A percentile compares a stretch with the other conserved stretches of the same genome.
Conservation (phyloP, 1,284 basidiomycete species). For the Pseudomicrostroma phylloplanum region DNA sequence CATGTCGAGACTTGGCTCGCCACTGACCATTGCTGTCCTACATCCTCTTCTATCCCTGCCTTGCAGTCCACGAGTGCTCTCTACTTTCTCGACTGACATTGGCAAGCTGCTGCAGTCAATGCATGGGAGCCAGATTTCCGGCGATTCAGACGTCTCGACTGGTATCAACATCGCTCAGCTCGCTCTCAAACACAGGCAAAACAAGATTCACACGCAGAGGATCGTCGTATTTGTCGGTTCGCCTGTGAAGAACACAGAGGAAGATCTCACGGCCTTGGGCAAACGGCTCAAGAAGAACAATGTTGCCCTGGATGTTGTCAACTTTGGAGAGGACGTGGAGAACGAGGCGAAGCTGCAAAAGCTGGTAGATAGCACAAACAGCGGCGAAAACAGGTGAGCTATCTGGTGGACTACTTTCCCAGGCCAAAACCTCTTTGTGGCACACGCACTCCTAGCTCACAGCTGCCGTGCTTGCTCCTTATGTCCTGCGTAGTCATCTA, state of each 20-base stretch:
- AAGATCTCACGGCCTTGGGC: constrained; percentile 64
- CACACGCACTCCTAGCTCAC: background rate
- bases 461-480: background rate
- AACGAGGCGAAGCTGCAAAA: constrained; percentile 61
- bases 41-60: background rate
- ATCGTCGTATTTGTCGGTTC: constrained; percentile 90
- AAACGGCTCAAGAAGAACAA: constrained; percentile 99
- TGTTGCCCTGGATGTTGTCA: constrained; percentile 85
- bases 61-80: constrained; percentile 72
- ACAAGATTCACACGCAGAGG: constrained; percentile 94
- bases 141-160: constrained; percentile 75
- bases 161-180: constrained; percentile 85
- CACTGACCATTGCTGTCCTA: constrained; percentile 7
- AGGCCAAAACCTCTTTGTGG: background rate
- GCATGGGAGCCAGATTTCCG: constrained; percentile 69
- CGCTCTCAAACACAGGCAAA: constrained; percentile 93
- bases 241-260: constrained; percentile 55
- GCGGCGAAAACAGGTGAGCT: constrained; percentile 72
- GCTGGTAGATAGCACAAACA: constrained; percentile 71
- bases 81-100: constrained; percentile 88
- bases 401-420: constrained; percentile 14
- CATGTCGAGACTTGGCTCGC: background rate
- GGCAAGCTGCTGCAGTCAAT: constrained; percentile 81
- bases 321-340: constrained; percentile 60
- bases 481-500: constrained; percentile 58